Base-by-base conservation (phyloP, 164 flowering plant genomes). In the Tinospora cordifolia region DNA sequence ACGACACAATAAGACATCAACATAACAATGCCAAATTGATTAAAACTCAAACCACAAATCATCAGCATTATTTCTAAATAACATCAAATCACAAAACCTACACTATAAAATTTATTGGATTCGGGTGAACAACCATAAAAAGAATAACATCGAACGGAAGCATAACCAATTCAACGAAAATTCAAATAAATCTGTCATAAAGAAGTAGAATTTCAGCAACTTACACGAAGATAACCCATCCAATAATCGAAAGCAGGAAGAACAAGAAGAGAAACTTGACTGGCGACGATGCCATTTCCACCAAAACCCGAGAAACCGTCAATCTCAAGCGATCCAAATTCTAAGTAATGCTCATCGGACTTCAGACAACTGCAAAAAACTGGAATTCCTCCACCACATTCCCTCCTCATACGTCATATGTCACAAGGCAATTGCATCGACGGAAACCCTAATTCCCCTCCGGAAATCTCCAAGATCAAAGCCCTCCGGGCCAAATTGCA, bases 151-250 rank as follows among this genome's bases (percentile, higher is more conserved):
- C 59, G 7, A 14, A 6, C 21, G 19, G 21, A 17, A 14, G 19
- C 59, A 51, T 41, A 51, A 51, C 5, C 59, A n/a, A 51, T 51
- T 51, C n/a, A 51, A 8, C 63, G 5, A 11, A 46, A 68, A 68
- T 10, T 66, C 46, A 25, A 8, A 63, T 41, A 19, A 22, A 63
- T 36, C 39, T 8, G 19, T 21, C 9, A 21, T 25, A 69, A n/a
- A 47, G 25, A 62, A 13, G 10, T 15, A 63, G 27, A 30, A 59
- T 12, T 30, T 58, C 65, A 27, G 70, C 30, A 24, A 76, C 94
- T 83, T 79, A 90, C 98, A 86, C 83, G 88, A 90, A 87, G 27
- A 88, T 17, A 69, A 88, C 76, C 98, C 98, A 92, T 80, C 90
- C 83, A 25, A 83, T 69, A 76, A 89, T 81, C 71, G 88, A 90